These are phyloP conservation scores for Millerozyma acaciae DNA, from an alignment of 805 yeast species.

Conservation along the genomic window DNA sequence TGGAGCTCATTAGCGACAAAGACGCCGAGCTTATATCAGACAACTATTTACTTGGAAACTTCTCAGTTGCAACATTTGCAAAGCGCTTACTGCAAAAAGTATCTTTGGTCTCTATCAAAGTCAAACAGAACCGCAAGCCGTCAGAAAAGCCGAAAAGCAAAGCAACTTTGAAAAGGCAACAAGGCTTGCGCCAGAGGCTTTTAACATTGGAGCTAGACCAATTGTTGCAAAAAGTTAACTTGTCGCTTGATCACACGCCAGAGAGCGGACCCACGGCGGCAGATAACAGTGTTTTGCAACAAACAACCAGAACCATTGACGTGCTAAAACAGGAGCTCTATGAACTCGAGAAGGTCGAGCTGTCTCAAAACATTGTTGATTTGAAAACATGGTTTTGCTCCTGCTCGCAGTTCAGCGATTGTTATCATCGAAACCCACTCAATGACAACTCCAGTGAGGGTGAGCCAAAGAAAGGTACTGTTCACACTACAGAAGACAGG, in stretches of 20 bases:
- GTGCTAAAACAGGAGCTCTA: slow-evolving; percentile 2
- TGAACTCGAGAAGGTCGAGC: background rate
- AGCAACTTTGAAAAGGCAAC: background rate
- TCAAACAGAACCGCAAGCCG: background rate
- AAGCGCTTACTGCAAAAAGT: too few species aligned
- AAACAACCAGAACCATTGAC: background rate
- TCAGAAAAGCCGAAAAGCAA: background rate
- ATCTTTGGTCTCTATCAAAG: slow-evolving; percentile 2
- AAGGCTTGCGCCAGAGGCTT: background rate
- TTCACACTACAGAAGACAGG: too few species aligned
- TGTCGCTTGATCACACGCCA: slow-evolving; percentile 1
- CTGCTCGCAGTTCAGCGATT: slow-evolving; percentile 21
- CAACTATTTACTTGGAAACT: too few species aligned
- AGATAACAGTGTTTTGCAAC: background rate
- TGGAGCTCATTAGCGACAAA: slow-evolving; percentile 1
- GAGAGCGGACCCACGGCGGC: background rate
- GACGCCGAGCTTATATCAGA: too few species aligned
- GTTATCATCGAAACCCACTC: slow-evolving; percentile 5
- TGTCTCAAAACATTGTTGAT: slow-evolving; percentile 14
- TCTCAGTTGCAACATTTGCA: background rate
- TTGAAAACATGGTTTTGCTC: slow-evolving; percentile 28
- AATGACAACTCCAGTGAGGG: too few species aligned
- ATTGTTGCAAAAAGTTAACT: slow-evolving; percentile 3
- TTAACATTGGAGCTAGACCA: slow-evolving; percentile 2
- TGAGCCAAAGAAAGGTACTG: too few species aligned